Base-by-base conservation (phyloP, 2,329 filamentous ascomycete genomes). In the Didymella pomorum region DNA sequence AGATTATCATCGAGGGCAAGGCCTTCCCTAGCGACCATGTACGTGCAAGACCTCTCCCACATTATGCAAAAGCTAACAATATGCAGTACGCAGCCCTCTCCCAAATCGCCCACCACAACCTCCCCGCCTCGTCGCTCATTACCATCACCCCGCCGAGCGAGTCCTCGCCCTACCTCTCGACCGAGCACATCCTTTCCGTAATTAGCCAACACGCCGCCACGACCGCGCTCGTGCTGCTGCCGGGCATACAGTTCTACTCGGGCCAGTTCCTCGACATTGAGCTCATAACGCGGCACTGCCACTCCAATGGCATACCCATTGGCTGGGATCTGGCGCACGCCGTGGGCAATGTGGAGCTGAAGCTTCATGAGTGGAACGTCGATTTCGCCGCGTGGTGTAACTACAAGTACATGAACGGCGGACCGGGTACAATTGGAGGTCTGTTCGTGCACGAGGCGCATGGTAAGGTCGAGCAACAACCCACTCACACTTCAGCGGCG, bases 321-420 rank as follows among this genome's bases (percentile, higher is more conserved):
- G 92, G 92, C 25, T 97, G 92, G 92, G 93, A 96, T 73, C 87
- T 95, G 25, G 93, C 93, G 0, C 92, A 96, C 75, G 91, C 92
- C 0, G 90, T 86, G 21, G 93, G 93, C 29, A 97, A 97, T 71
- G 90, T 96, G 2, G 87, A 90, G 39, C 78, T 97, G 18, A 79
- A 82, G 57, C 82, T 97, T 20, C 92, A 96, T 76, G 91, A 94
- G 68, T 97, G 93, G 93, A 84, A 90, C 65, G 92, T 96, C 31
- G 93, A 97, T 75, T 96, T 96, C 70, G 93, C 93, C 16, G 91
- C 86, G 52, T 97, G 93, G 93, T 97, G 93, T 78, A 93, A 89
- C 18, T 97, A 97, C 83, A 97, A 97, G 79, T 97, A 97, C 79
- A 85, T 96, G 74, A 96, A 96, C 73, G 87, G 88, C 25, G 93